Base-by-base conservation (phyloP, 306 rosid species). In the Quercus cerris region DNA sequence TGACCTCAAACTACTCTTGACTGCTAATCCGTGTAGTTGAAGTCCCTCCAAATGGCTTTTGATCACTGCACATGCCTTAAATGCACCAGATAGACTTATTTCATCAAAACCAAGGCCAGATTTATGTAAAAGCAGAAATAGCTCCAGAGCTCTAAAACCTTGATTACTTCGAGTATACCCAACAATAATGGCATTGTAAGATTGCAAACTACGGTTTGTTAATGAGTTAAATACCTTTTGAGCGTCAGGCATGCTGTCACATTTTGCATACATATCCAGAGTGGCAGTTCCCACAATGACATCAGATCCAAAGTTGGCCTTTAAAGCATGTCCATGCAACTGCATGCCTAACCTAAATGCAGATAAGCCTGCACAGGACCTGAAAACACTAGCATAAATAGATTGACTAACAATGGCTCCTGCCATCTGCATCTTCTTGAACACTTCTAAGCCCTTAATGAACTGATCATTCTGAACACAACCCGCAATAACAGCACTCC, bases 401-500 rank as follows among this genome's bases (percentile, higher is more conserved):
- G 98, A 86, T 78, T 94, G 98, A 77, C 96, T 94, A 84, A 84
- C 93, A 89, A 89, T 94, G 71, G 89, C 57, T 41, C 89, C 93
- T 27, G 62, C 79, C 52, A 70, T 85, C 80, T 87, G 89, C 97
- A 90, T 90, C 78, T 85, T 91, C 82, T 82, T 90, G 80, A 90
- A 94, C 27, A 92, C 57, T 25, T 85, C 77, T 69, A 94, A 57
- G 8, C 93, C 93, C 85, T 85, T 80, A 33, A 81, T 41, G 76
- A 88, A 87, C 75, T 69, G 83, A 63, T 85, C 87, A 79, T 92
- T 94, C 83, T 88, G 96, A 79, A 89, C 96, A 77, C 85, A 88
- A 14, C 94, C 97, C 18, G 98, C 98, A 83, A 92, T 94, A 8
- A 87, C 73, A 41, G 98, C 91, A 46, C 93, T 88, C 98, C 98